Base-by-base conservation (phyloP, 345 rosid species). In the Euphorbia peplus region DNA sequence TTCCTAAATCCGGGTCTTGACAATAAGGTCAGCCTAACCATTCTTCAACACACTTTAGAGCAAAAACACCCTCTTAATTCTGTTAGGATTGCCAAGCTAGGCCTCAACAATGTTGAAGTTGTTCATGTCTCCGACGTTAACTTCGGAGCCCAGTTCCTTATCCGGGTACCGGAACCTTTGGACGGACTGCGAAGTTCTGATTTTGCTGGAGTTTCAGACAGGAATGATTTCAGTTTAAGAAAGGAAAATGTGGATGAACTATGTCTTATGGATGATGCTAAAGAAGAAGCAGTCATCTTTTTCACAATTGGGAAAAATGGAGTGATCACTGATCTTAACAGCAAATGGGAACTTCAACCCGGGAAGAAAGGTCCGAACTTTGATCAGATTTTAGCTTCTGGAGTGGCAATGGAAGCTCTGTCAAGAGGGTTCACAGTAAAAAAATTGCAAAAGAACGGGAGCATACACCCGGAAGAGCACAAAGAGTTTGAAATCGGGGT, bases 11-110 rank as follows among this genome's bases (percentile, higher is more conserved):
- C 81, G 28, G 70, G 76, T 54, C 75, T 87, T 11, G 89, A 90
- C 11, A 90, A 86, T 66, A 78, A 84, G 70, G 88, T 89, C n/a
- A 79, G 77, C 68, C 74, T 93, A 32, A 87, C 90, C 72, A 83
- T 93, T 22, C 97, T 93, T 58, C 97, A 93, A 67, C 93, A 93
- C 65, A 83, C 84, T 60, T 80, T 83, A 66, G 97, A 93, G 81
- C 81, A 66, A 21, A 90, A 85, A 14, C 93, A 93, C 76, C 92
- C 90, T 0, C 88, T 93, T 69, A 93, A 93, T 77, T 87, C 93
- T 51, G 68, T 89, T 50, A 79, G 90, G 47, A 89, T 93, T 64
- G 91, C 88, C 37, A 93, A 67, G 67, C 63, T 89, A 55, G 98
- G 97, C 59, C 85, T 93, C 76, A 78, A 67, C 70, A 87, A 90